Conservation (phyloP, 768 basidiomycete genomes). For the Boletus vermiculosoides region DNA sequence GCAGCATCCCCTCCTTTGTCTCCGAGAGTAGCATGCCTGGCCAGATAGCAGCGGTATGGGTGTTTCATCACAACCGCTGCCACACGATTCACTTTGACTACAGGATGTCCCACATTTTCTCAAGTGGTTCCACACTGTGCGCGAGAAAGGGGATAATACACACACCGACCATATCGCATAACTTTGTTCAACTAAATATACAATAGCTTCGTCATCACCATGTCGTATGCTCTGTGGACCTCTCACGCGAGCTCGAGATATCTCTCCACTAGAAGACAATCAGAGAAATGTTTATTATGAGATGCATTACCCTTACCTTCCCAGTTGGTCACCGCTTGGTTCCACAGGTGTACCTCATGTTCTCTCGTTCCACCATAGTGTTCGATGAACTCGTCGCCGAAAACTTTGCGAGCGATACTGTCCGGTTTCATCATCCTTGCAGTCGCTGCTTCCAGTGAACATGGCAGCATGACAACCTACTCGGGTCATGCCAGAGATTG, state of each 20-base stretch:
- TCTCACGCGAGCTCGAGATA: slow-evolving; percentile 77
- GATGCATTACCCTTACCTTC: slow-evolving; percentile 59
- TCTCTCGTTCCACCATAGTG: slow-evolving; percentile 95
- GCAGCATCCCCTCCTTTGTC: slow-evolving; percentile 63
- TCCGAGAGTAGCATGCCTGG: slow-evolving; percentile 59
- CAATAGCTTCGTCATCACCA: not conserved
- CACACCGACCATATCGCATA: not conserved
- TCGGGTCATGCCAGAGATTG: not conserved
- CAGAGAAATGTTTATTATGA: slow-evolving; percentile 3
- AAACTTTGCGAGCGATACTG: slow-evolving; percentile 83
- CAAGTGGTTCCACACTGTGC: slow-evolving; percentile 53
- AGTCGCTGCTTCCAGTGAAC: slow-evolving; percentile 78
- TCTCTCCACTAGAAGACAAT: slow-evolving; percentile 60
- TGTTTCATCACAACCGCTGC: not conserved
- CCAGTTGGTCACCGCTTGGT: slow-evolving; percentile 90
- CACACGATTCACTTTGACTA: slow-evolving; percentile 3
- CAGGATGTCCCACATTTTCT: slow-evolving; percentile 76
- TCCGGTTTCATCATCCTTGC: slow-evolving; percentile 70
- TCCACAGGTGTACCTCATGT: slow-evolving; percentile 85
- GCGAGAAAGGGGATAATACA: slow-evolving; percentile 14
- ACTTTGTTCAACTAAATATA: not conserved
- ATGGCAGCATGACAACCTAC: slow-evolving; percentile 73
- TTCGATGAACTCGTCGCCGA: slow-evolving; percentile 90
- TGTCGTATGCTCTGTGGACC: not conserved
- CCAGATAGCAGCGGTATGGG: slow-evolving; percentile 56